Evolutionary conservation across 805 yeast genomes (phyloP), one percentile per base, ranked within the genome.

Genomic region (Alloascoidea hylecoeti): DNA sequence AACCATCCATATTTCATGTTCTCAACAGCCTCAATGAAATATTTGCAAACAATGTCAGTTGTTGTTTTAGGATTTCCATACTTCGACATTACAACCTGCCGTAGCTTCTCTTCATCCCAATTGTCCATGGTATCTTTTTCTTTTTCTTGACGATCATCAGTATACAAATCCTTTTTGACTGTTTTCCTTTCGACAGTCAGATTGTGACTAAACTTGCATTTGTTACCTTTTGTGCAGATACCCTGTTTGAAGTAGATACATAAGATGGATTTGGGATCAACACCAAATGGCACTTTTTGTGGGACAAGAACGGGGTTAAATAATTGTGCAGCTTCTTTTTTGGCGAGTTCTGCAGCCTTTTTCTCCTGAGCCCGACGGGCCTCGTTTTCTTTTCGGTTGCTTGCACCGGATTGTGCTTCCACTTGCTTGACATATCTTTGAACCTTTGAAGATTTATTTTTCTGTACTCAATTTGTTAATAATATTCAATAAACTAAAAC

Each of bases 1-100:
- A 92, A 88, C 98, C 98, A 92, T 53, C 98, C 98, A 56, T 92
- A 92, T 55, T 89, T 89, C 41, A 89, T 92, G 53, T 86, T 85
- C 55, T 92, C 99, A 41, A 92, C 96, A 0, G 98, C 97, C 42
- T 86, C 95, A 46, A 92, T 83, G 63, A 92, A 94, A 59, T 58
- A 75, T 57, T 88, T 92, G 71, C 99, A 92, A 36, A 92, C 83
- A 47, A 72, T 92, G 46, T 89, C 96, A 0, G 99, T 92, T 12
- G 96, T 86, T 6, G 96, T 85, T 56, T 76, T 76, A 39, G 79
- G 86, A 56, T 92, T 92, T 38, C 98, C 97, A 50, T 88, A 96
- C 61, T 92, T 92, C 39, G 96, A 85, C 46, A 70, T 41, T 50
- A 92, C 79, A 44, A 92, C 97, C 27, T 68, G 68, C 55, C 94